Base-by-base conservation (phyloP, 2,329 filamentous ascomycete species). In the Chaetomiaceae sp. region DNA sequence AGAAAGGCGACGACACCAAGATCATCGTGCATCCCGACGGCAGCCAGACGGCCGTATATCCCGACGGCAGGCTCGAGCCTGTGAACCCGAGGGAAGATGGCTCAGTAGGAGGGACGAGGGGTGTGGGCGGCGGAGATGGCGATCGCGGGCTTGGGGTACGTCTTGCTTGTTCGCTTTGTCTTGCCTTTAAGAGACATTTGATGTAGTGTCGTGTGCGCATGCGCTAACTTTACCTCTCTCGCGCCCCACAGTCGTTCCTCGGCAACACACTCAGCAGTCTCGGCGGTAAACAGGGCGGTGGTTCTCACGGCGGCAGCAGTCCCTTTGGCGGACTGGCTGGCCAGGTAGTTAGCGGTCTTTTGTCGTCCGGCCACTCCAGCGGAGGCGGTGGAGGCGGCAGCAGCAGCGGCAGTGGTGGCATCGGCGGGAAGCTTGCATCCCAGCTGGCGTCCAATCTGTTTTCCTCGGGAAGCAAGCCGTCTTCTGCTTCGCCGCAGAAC, bases 101-200 rank as follows among this genome's bases (percentile, higher is more conserved):
- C 2, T 41, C 37, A 14, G 6, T 20, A 4, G 40, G 25, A 48
- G 64, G 64, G 21, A 59, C 61, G 9, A 57, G 63, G 31, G 63
- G 58, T 0, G 37, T 61, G 19, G 60, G 77, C 56, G 78, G 78
- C 4, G 73, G 71, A 21, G 69, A 71, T 23, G 76, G 79, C 30
- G 83, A 87, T 45, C 75, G 84, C 56, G 79, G 83, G 35, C 68
- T 87, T 50, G 82, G 83, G 55, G 83, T 87, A 77, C 65, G 83
- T 76, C 50, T 37, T 45, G 17, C 5, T 48, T 10, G 27, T 34
- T 27, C 14, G 25, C 19, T 17, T 30, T 25, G 20, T 13, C 31
- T 12, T 27, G 31, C 42, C n/a, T 40, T 49, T 19, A 9, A 14
- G 34, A 35, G 10, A 30, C 34, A 8, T 14, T 17, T 16, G 10